A percentile compares a stretch with the other conserved stretches of the same genome.
Evolutionary conservation across 345 rosid species (phyloP).

Genomic region (Heritiera littoralis): DNA sequence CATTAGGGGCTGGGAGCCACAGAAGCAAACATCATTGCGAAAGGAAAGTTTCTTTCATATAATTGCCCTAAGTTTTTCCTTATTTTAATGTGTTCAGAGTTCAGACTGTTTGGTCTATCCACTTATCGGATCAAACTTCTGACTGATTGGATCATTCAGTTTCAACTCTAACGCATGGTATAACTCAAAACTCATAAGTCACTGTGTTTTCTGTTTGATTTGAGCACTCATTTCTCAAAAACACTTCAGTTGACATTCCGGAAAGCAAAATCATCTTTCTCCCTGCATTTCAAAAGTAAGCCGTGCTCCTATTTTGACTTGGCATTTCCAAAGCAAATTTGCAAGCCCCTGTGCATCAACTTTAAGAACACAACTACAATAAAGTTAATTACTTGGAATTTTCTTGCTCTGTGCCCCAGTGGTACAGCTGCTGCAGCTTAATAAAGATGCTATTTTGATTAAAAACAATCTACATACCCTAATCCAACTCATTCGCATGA

Average conservation of each 20-base stretch:
- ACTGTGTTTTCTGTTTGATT: background rate
- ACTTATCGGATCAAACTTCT: background rate
- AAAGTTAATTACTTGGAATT: background rate
- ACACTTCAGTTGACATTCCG: background rate
- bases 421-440: background rate
- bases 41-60: background rate
- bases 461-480: background rate
- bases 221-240: background rate
- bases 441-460: background rate
- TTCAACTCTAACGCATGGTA: background rate
- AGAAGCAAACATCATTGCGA: background rate
- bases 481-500: background rate
- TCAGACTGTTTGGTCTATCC: background rate
- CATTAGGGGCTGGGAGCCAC: background rate
- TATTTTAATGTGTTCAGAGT: background rate
- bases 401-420: background rate
- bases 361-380: background rate
- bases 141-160: background rate
- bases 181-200: background rate
- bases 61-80: background rate
- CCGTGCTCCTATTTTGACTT: background rate
- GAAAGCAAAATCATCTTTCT: constrained; percentile 8
- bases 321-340: background rate
- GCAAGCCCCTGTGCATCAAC: background rate
- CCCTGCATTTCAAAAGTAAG: background rate